These are phyloP conservation scores for Kockovaella imperatae DNA, from an alignment of 768 basidiomycete genomes.

Conservation along the genomic window DNA sequence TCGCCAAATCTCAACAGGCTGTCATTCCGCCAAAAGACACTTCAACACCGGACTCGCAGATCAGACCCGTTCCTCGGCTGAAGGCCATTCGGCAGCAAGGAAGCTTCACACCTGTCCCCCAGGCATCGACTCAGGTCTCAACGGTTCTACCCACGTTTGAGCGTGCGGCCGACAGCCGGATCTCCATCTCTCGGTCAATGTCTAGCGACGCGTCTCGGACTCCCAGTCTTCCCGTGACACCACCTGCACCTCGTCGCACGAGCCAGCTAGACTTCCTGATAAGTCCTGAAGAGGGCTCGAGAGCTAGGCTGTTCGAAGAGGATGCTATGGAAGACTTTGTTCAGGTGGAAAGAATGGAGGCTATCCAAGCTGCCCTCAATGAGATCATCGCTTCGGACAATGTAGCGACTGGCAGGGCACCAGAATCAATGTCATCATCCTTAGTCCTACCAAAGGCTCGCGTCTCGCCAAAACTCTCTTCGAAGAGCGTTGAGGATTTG, in stretches of 20 bases:
- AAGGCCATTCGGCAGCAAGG: too few relatives aligned
- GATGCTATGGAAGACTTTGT: constrained; percentile 53
- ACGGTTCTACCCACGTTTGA: constrained; percentile 18
- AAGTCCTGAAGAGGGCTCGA: constrained; percentile 6
- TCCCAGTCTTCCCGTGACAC: constrained; percentile 10
- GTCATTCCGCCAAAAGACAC: too few relatives aligned
- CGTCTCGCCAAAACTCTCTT: constrained; percentile 14
- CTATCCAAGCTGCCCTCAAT: constrained; percentile 89
- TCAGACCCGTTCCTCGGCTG: neutral
- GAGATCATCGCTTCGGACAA: constrained; percentile 88
- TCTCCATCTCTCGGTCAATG: too few relatives aligned
- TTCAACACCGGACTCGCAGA: too few relatives aligned
- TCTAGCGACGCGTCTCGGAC: too few relatives aligned
- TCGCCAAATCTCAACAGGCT: constrained; percentile 4
- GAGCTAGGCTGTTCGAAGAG: constrained; percentile 60
- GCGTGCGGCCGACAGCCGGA: too few relatives aligned
- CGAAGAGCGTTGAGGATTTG: constrained; percentile 29
- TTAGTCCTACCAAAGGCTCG: constrained; percentile 6
- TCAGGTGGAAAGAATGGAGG: constrained; percentile 79
- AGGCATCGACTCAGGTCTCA: constrained; percentile 14
- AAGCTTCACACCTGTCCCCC: constrained; percentile 14
- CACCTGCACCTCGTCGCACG: constrained; percentile 8
- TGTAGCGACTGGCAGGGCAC: constrained; percentile 16
- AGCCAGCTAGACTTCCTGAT: constrained; percentile 36
- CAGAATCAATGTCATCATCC: constrained; percentile 18